Percentiles rank a stretch among this genome's conserved stretches.
These are phyloP conservation scores for Fusarium virguliforme DNA, from an alignment of 2,329 filamentous ascomycete genomes.

Conservation along the genomic window DNA sequence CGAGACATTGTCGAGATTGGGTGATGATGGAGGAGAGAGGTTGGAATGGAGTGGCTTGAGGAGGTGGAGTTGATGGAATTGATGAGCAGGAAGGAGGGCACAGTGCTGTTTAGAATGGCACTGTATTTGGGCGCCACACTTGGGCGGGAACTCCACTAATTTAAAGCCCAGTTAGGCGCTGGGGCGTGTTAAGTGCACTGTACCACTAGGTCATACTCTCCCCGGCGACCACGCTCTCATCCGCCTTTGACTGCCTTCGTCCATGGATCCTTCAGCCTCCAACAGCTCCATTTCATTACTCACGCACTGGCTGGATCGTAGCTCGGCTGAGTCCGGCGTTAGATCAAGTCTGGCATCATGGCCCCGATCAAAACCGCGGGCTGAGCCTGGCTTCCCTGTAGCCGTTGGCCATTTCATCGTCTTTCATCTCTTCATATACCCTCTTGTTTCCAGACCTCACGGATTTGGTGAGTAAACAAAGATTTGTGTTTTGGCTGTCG, in stretches of 20 bases:
- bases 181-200: slow-evolving; percentile 1
- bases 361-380: slow-evolving; percentile 11
- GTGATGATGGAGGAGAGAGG: slow-evolving; percentile 13
- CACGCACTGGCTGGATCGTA: slow-evolving; percentile 4
- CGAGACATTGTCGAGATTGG: slow-evolving; percentile 7
- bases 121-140: background rate
- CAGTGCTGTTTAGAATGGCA: background rate
- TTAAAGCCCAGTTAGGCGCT: background rate
- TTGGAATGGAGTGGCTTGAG: slow-evolving; percentile 39
- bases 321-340: slow-evolving; percentile 13
- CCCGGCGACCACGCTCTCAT: slow-evolving; percentile 9
- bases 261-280: background rate
- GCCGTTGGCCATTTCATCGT: slow-evolving; percentile 8
- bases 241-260: slow-evolving; percentile 23
- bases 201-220: background rate
- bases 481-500: background rate
- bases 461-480: background rate
- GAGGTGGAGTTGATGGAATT: slow-evolving; percentile 12
- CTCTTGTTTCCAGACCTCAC: background rate
- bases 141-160: background rate
- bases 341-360: slow-evolving; percentile 14
- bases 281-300: background rate
- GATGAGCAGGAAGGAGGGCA: background rate
- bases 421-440: slow-evolving; percentile 3
- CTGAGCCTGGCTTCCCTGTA: slow-evolving; percentile 21